A percentile compares a stretch with the other conserved stretches of the same genome.
These are phyloP conservation scores for Cercospora sojina DNA, from an alignment of 2,329 filamentous ascomycete genomes.

Conservation along the genomic window DNA sequence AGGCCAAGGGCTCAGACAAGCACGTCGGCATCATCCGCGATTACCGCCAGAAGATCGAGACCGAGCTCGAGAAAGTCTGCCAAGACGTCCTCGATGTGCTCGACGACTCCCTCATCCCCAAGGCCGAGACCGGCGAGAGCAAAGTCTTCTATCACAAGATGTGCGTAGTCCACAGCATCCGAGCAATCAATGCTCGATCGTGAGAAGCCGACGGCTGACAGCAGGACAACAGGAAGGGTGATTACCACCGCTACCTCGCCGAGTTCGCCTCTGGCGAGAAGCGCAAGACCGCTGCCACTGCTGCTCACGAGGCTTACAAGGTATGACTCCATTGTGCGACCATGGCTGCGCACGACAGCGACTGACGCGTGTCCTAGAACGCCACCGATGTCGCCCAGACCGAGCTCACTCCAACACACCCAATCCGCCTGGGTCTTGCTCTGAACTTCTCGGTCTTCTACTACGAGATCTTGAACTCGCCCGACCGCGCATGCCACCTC, in stretches of 20 bases:
- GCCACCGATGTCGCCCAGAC: constrained; percentile 98
- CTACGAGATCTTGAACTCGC: constrained; percentile 98
- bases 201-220: not conserved
- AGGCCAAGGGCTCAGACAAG: constrained; percentile 96
- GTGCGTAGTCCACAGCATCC: constrained; percentile 56
- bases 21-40: constrained; percentile 92
- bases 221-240: constrained; percentile 74
- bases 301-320: constrained; percentile 96
- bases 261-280: constrained; percentile 92
- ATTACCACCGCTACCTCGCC: constrained; percentile 93
- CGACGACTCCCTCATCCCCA: constrained; percentile 89
- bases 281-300: constrained; percentile 82
- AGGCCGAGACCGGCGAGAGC: constrained; percentile 93
- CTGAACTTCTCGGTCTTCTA: constrained; percentile 99
- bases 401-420: constrained; percentile 94
- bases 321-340: constrained; percentile 51
- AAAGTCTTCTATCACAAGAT: constrained; percentile 99
- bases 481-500: constrained; percentile 94
- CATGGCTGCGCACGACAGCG: constrained; percentile 13
- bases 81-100: constrained; percentile 95
- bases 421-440: constrained; percentile 94
- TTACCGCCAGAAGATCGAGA: constrained; percentile 98
- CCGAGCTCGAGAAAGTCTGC: constrained; percentile 95
- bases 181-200: not conserved
- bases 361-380: constrained; percentile 58